Evolutionary conservation across 2,329 filamentous ascomycete species (phyloP).

Genomic region (Trichocomaceae sp.): DNA sequence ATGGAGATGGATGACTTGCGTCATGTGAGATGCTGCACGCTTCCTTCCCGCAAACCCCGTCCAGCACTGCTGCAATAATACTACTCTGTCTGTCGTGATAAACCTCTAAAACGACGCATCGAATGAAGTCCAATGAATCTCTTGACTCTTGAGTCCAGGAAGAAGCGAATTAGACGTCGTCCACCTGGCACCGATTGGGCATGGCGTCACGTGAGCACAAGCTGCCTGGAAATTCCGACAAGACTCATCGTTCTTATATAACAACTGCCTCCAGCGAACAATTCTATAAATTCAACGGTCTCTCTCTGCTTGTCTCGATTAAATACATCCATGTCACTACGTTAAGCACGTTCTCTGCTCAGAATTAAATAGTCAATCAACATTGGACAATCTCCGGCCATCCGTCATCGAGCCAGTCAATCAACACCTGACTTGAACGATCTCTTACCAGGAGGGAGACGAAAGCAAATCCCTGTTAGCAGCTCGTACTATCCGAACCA

Average conservation of each 20-base stretch:
- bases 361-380: neutral
- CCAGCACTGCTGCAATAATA: too few species aligned
- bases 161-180: neutral
- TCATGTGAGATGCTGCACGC: slow-evolving; percentile 23
- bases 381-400: neutral
- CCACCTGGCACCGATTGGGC: neutral
- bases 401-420: neutral
- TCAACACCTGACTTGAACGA: neutral
- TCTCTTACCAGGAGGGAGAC: neutral
- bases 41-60: neutral
- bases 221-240: slow-evolving; percentile 2
- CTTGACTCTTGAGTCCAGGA: neutral
- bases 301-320: too few species aligned
- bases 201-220: slow-evolving; percentile 3
- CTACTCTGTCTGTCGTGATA: too few species aligned
- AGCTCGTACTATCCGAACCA: neutral
- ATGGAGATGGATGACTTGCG: slow-evolving; percentile 18
- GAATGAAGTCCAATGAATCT: too few species aligned
- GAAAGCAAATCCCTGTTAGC: neutral
- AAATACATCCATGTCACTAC: neutral
- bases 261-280: neutral
- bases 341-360: neutral
- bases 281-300: too few species aligned
- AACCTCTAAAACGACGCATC: neutral
- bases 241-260: neutral